Base-by-base conservation (phyloP, 257 asterid genomes). In the Przewalskia tangutica region DNA sequence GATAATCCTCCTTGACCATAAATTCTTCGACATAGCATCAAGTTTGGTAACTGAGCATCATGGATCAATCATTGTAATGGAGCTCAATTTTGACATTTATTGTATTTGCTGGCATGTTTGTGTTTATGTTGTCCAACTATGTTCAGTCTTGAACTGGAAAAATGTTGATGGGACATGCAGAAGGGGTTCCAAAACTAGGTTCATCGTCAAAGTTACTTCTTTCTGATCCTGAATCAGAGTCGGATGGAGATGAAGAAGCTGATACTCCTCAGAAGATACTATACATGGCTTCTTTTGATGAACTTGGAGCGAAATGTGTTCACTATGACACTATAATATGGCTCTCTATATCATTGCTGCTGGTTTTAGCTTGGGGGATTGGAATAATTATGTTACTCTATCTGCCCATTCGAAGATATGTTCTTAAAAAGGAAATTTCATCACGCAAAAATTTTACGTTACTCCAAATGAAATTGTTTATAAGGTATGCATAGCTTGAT, bases 311-410 rank as follows among this genome's bases (percentile, higher is more conserved):
- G 17, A 83, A 88, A 75, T 77, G 86, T 86, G 84, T 93, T 84
- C 85, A 81, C 81, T 91, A 93, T 44, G 93, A 93, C 77, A 90
- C 88, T 4, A 80, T 91, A 71, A 87, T 93, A 80, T 93, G 97
- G 96, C 87, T 90, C 51, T 90, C 88, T 46, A 88, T 93, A 89
- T 93, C 97, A 27, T 81, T 88, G 60, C 71, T 91, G 78, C 92
- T 93, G 82, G 90, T 93, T 83, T 84, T 93, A 83, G 96, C 97
- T 53, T 91, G 97, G 93, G 96, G 96, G 6, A 54, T 93, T 75
- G 97, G 97, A 83, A 86, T 90, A 34, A 59, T 93, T 79, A 87
- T 93, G 94, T 86, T 93, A 83, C 90, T 93, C 44, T 93, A 91
- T 81, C 81, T 90, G 84, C 97, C 97, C 62, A 85, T 63, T 63